These are phyloP conservation scores for Didymella pomorum DNA, from an alignment of 2,329 filamentous ascomycete genomes.

Conservation along the genomic window DNA sequence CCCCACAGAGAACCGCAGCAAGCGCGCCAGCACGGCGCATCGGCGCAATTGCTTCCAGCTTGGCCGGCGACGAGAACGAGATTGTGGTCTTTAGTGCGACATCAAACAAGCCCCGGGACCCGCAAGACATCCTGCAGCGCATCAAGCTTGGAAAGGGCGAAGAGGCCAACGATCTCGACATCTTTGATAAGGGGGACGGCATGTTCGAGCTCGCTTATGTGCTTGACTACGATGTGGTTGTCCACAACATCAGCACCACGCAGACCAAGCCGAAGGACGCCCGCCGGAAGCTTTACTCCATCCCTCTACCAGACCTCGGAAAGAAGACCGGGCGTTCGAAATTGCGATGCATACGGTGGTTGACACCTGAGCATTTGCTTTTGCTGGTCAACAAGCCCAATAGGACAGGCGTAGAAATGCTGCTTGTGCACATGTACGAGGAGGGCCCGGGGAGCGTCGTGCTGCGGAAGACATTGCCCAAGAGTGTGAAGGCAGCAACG, in stretches of 20 bases:
- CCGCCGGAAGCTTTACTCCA: slow-evolving; percentile 41
- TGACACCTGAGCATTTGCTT: slow-evolving; percentile 62
- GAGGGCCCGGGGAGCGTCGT: slow-evolving; percentile 60
- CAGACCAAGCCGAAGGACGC: slow-evolving; percentile 45
- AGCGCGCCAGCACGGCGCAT: slow-evolving; percentile 66
- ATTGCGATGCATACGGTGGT: slow-evolving; percentile 64
- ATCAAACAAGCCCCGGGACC: slow-evolving; percentile 56
- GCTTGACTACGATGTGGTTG: slow-evolving; percentile 76
- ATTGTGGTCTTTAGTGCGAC: slow-evolving; percentile 80
- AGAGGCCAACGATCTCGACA: slow-evolving; percentile 74
- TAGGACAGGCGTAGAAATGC: slow-evolving; percentile 63
- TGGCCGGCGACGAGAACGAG: slow-evolving; percentile 75
- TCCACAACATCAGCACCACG: slow-evolving; percentile 64
- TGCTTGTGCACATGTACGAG: slow-evolving; percentile 67
- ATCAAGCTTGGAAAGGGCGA: slow-evolving; percentile 60
- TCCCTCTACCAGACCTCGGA: slow-evolving; percentile 44
- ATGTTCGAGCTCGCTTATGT: slow-evolving; percentile 80
- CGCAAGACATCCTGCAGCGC: slow-evolving; percentile 61
- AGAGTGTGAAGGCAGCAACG: slow-evolving; percentile 74
- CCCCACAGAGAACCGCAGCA: slow-evolving; percentile 57
- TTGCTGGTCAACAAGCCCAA: slow-evolving; percentile 65
- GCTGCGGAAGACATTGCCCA: slow-evolving; percentile 67
- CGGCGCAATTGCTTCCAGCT: slow-evolving; percentile 79
- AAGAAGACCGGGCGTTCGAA: slow-evolving; percentile 57
- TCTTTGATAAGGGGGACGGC: slow-evolving; percentile 68